Percentiles rank a stretch among this genome's conserved stretches.
Conservation (phyloP, 306 rosid genomes). For the Castanopsis chinensis region DNA sequence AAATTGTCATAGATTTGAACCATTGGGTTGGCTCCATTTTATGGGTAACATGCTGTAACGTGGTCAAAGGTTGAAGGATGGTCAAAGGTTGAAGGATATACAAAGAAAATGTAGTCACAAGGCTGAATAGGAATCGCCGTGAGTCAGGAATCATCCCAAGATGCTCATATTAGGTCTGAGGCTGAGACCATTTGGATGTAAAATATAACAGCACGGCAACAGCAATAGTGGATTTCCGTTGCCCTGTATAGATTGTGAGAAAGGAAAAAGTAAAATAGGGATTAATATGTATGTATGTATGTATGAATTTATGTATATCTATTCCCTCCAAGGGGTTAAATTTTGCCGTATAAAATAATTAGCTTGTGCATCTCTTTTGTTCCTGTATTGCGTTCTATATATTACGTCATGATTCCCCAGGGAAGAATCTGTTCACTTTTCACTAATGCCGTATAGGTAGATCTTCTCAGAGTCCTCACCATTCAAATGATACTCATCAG, state of each 20-base stretch:
- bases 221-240: too few relatives aligned
- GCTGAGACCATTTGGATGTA: slow-evolving; percentile 17
- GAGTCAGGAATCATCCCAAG: slow-evolving; percentile 2
- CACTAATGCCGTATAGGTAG: background rate
- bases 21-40: slow-evolving; percentile 2
- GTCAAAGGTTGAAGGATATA: slow-evolving; percentile 16
- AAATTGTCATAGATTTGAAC: background rate
- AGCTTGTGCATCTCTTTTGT: background rate
- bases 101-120: slow-evolving; percentile 1
- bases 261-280: background rate
- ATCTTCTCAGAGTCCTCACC: background rate
- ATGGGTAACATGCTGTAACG: slow-evolving; percentile 4
- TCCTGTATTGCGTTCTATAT: too few relatives aligned
- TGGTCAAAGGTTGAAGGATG: slow-evolving; percentile 21
- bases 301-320: background rate
- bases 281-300: background rate
- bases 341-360: background rate
- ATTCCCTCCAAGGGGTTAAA: background rate
- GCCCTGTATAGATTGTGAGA: background rate
- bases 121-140: slow-evolving; percentile 6
- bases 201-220: background rate
- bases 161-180: slow-evolving; percentile 13
- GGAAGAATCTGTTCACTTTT: background rate
- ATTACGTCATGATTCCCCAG: background rate
- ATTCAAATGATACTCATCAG: background rate